These are phyloP conservation scores for Avena eriantha DNA, from an alignment of 176 grass and related monocot genomes.

Conservation along the genomic window DNA sequence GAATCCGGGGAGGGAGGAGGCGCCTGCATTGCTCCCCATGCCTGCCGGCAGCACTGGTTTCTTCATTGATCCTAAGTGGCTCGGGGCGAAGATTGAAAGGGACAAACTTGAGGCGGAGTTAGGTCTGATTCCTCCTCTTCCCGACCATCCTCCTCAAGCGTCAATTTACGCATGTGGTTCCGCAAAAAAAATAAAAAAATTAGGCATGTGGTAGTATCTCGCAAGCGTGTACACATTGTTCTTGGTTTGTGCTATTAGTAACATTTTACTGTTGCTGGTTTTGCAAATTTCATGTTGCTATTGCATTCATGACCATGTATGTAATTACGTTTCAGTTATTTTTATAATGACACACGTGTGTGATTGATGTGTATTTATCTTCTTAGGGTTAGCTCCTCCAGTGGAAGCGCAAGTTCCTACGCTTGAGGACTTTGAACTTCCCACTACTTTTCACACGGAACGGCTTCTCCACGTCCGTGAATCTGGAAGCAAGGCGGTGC, in stretches of 20 bases:
- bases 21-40: background rate
- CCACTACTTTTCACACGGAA: background rate
- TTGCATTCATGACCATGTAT: background rate
- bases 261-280: background rate
- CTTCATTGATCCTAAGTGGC: background rate
- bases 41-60: background rate
- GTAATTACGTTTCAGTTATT: background rate
- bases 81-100: background rate
- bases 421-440: background rate
- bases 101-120: background rate
- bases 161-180: background rate
- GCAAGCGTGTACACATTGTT: background rate
- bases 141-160: background rate
- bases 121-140: background rate
- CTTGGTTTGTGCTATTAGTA: background rate
- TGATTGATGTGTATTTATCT: background rate
- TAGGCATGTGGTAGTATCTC: background rate
- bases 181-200: too few relatives aligned
- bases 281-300: background rate
- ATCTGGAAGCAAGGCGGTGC: background rate
- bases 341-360: background rate
- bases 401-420: background rate
- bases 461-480: background rate
- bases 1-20: background rate
- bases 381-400: background rate